Evolutionary conservation across 169 alveolate genomes (phyloP).

Genomic region (Prorocentrum cordatum): DNA sequence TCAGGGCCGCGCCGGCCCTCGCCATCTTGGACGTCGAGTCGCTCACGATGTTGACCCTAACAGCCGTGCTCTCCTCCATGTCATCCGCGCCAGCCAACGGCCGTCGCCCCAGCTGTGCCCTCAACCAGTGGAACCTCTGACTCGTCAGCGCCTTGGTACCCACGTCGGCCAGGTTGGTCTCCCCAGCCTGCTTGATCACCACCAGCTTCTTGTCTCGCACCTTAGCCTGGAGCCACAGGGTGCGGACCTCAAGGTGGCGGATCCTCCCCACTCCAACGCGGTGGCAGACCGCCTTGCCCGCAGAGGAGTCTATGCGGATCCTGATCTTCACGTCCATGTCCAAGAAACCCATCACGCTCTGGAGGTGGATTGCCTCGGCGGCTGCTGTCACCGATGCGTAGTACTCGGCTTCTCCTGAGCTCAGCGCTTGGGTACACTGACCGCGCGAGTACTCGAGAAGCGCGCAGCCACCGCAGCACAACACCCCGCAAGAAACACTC

Average conservation of each 20-base stretch:
- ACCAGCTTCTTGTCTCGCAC: not conserved
- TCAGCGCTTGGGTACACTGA: not conserved
- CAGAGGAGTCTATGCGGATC: not conserved
- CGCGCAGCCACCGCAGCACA: not conserved
- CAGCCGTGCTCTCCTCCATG: too few relatives aligned
- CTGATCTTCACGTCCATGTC: not conserved
- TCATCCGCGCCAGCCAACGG: too few relatives aligned
- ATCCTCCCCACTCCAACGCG: not conserved
- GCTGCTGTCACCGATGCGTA: not conserved
- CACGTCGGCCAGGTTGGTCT: not conserved
- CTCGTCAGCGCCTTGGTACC: not conserved
- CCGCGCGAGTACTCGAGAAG: not conserved
- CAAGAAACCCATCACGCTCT: not conserved
- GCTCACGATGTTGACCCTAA: too few relatives aligned
- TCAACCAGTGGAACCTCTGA: not conserved
- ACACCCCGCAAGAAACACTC: too few relatives aligned
- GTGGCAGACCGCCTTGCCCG: not conserved
- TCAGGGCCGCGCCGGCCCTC: too few relatives aligned
- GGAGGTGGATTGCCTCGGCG: not conserved
- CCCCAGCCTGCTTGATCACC: not conserved
- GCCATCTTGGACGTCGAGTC: too few relatives aligned
- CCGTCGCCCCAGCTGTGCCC: too few relatives aligned
- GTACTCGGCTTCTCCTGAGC: not conserved
- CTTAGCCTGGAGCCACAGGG: not conserved
- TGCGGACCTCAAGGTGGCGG: not conserved